Evolutionary conservation across 192 early-diverging fungal species (phyloP), one percentile per base, ranked within the genome.

Genomic region (Mortierella hygrophila): DNA sequence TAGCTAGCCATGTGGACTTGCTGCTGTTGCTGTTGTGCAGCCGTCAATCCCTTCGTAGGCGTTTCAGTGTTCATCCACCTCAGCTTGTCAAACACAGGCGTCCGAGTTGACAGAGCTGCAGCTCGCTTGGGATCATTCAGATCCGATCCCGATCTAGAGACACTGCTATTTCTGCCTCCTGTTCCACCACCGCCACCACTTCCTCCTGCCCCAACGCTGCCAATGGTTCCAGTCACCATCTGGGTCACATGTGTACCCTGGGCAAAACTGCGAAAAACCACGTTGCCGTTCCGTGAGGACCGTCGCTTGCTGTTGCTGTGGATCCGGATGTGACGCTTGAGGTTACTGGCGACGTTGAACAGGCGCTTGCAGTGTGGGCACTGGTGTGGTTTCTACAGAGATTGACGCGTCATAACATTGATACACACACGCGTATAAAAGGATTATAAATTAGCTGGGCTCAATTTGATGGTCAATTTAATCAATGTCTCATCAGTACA

Each of bases 301-400:
- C 80, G 79, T 32, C 83, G 78, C 40, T 75, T 72, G 23, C 70
- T 80, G 37, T 35, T 80, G 70, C 47, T 41, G 37, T 85, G 83
- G 10, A 78, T 85, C 15, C 78, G 72, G 70, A 85, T 77, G 60
- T 85, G 83, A 1, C 83, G 52, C 60, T 79, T 85, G 57, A 85
- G 46, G 75, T 85, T 85, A 63, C 83, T 85, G 26, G 83, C 78
- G n/a, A 85, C 83, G 29, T 85, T 85, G 70, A 85, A 85, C 46
- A 42, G 44, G 29, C 76, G 79, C 35, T 85, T 54, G 60, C 83
- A 85, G 57, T 76, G 47, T 1, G n/a, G 70, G 60, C 83, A 85
- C 23, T 77, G 74, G 52, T 85, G 83, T 3, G 83, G 83, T 79
- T 85, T 85, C 83, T 85, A 72, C 23, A 6, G 26, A 21, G 26